A percentile compares a stretch with the other conserved stretches of the same genome.
These are phyloP conservation scores for Casuarina cunninghamiana DNA, from an alignment of 306 rosid genomes.

Conservation along the genomic window DNA sequence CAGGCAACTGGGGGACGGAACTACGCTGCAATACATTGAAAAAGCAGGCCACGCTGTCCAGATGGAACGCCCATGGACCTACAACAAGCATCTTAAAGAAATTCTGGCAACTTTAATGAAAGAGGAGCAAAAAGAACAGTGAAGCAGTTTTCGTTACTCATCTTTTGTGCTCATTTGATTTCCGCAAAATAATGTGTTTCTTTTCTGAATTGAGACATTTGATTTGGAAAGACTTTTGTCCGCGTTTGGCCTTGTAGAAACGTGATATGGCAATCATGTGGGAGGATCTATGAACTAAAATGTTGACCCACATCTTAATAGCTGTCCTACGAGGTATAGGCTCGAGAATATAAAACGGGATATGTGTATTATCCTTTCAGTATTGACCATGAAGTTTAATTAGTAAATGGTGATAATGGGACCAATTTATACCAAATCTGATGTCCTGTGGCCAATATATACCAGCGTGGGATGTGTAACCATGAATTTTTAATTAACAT, in stretches of 20 bases:
- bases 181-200: not conserved
- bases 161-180: not conserved
- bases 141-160: not conserved
- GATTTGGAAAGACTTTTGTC: not conserved
- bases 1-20: slow-evolving; percentile 27
- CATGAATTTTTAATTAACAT: too few species aligned
- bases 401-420: too few species aligned
- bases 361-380: too few species aligned
- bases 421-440: too few species aligned
- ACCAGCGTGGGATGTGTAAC: too few species aligned
- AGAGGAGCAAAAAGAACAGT: not conserved
- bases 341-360: too few species aligned
- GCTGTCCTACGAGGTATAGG: too few species aligned
- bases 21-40: slow-evolving; percentile 13
- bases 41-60: slow-evolving; percentile 35
- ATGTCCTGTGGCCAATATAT: too few species aligned
- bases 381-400: too few species aligned
- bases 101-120: not conserved
- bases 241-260: not conserved
- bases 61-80: slow-evolving; percentile 18
- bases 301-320: too few species aligned
- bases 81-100: slow-evolving; percentile 22
- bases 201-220: not conserved
- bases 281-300: too few species aligned
- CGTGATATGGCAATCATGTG: too few species aligned